phyloP scores from a whole-genome alignment of 768 basidiomycete genomes.

The Termitomyces sp. region DNA sequence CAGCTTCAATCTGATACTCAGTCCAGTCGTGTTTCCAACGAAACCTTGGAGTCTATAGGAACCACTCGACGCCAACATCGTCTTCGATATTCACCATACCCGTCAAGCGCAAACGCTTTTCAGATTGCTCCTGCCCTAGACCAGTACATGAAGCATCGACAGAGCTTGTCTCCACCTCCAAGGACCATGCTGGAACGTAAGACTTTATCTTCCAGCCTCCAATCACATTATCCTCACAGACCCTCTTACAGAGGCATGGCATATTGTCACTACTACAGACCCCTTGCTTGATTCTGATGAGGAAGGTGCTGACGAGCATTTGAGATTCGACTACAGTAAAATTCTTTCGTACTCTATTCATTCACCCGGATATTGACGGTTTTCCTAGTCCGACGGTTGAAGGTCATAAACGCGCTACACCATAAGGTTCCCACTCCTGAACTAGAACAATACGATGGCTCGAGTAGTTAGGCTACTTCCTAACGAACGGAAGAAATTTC shows the following conservation, averaged over 20 bases:
- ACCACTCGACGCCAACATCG: slow-evolving; percentile 10
- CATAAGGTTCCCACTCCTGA: slow-evolving; percentile 55
- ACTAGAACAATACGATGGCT: slow-evolving; percentile 18
- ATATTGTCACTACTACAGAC: slow-evolving; percentile 48
- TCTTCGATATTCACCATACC: slow-evolving; percentile 33
- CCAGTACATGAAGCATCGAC: slow-evolving; percentile 6
- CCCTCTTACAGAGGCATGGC: slow-evolving; percentile 60
- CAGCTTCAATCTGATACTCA: slow-evolving; percentile 1
- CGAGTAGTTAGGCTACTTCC: background rate
- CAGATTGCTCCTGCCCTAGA: slow-evolving; percentile 3
- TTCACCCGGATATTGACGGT: slow-evolving; percentile 4
- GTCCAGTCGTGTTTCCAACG: slow-evolving; percentile 1
- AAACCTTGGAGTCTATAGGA: background rate
- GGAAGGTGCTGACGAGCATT: slow-evolving; percentile 57
- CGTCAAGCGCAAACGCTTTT: slow-evolving; percentile 7
- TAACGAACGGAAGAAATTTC: background rate
- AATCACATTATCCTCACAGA: background rate
- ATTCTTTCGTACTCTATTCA: slow-evolving; percentile 1
- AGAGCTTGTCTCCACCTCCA: slow-evolving; percentile 19
- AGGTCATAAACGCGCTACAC: slow-evolving; percentile 52
- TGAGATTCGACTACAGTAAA: slow-evolving; percentile 62
- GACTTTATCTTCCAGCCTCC: slow-evolving; percentile 15
- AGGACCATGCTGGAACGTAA: slow-evolving; percentile 65
- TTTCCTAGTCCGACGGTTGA: slow-evolving; percentile 49
- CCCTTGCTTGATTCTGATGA: slow-evolving; percentile 76